Base-by-base conservation (phyloP, 495 filamentous ascomycete genomes). In the Xylaria venustula region DNA sequence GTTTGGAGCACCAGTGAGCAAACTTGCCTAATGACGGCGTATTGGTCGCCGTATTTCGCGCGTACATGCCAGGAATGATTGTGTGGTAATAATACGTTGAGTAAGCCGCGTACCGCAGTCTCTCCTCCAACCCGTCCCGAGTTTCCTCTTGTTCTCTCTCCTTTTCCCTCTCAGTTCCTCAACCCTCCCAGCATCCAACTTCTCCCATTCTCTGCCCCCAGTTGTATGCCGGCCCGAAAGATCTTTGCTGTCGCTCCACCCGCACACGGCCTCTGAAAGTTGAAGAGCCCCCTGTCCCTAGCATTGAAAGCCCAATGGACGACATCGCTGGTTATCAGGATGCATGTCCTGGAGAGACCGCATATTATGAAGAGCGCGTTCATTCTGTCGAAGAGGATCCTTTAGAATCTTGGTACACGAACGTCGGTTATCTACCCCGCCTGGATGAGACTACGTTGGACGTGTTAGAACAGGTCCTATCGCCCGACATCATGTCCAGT, bases 401-500 rank as follows among this genome's bases (percentile, higher is more conserved):
- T 42, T 0, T 54, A 42, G 51, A 53, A 41, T 37, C 28, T 37
- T 53, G 50, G 50, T 40, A 53, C 17, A 7, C 6, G 9, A n/a
- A 26, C 3, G 50, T 53, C 17, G 50, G 50, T 23, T 53, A 53
- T 19, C 26, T 53, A 14, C 50, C 50, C 17, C 30, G 1, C 30
- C 23, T 53, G 28, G 8, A 14, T 26, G 50, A 53, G 32, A 12
- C 50, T 1, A 42, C 20, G 41, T 42, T 54, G 11, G 15, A 40
- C 1, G 11, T 54, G 19, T 54, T 54, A 15, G 51, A 42, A 34
- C 51, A 41, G 20, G 32, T 54, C 51, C 15, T 54, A 42, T 54
- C 51, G 14, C 32, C 51, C n/a, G 0, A 7, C 34, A 41, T 26
- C 34, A 54, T 41, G 8, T 41, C 34, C 17, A n/a, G 9, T 41